Evolutionary conservation across 805 yeast species (phyloP), one percentile per base, ranked within the genome.

Genomic region (Candida namnaoensis): DNA sequence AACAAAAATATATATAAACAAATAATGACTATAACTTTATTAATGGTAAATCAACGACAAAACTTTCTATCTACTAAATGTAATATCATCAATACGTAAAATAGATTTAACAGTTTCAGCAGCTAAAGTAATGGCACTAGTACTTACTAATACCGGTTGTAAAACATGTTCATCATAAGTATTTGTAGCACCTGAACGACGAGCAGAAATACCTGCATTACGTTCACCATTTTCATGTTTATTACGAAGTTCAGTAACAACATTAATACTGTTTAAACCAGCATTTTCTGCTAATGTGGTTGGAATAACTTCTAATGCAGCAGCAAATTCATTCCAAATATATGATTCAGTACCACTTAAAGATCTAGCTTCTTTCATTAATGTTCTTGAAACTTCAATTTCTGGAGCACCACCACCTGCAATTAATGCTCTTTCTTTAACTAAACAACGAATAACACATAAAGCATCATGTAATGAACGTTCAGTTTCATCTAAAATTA

Each of bases 331-430:
- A 57, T 80, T 82, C 79, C 86, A 90, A 52, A 95, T 90, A 48
- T 87, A 78, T 42, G 91, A 90, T 62, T 88, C 95, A 10, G 87
- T 85, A 39, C 97, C 97, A 15, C 85, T 75, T 50, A 83, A 69
- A 41, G 76, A 67, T 48, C 79, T 72, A 28, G 95, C 73, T 61
- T 88, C 95, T 51, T 77, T 79, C 51, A 75, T 68, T 50, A 88
- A 66, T 12, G 76, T 75, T 48, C 91, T 77, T 10, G 96, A 78
- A 7, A 87, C 81, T 68, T 90, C 96, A 49, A 88, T 79, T 65
- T 88, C 97, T 32, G 96, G 95, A 5, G 97, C 96, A 51, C 96
- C 96, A 44, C 97, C 97, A 51, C 97, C 97, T 12, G 96, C 95
- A 65, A 88, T 87, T 54, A 88, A 55, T 30, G 95, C 95, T 57